These are phyloP conservation scores for Platanus orientalis DNA, from an alignment of 164 flowering plant genomes.

Conservation along the genomic window DNA sequence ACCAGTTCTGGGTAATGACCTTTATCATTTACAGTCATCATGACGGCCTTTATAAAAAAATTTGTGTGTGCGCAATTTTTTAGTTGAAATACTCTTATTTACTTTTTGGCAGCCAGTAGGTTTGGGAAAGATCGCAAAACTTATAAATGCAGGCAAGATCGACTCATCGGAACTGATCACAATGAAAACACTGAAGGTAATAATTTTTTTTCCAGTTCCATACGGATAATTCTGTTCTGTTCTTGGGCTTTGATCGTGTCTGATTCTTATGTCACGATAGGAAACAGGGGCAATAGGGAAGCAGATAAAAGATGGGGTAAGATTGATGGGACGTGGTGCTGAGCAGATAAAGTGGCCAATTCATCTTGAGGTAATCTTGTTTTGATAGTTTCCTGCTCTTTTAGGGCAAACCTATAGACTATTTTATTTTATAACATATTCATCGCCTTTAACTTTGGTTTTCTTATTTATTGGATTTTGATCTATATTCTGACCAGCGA, in stretches of 20 bases:
- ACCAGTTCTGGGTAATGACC: too few species aligned
- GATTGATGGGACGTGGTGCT: constrained; percentile 95
- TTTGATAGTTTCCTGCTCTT: not conserved
- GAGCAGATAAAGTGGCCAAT: constrained; percentile 93
- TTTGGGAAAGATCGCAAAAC: constrained; percentile 90
- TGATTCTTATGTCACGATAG: constrained; percentile 31
- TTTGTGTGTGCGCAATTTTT: not conserved
- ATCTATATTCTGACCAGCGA: too few species aligned
- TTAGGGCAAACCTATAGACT: too few species aligned
- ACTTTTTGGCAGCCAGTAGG: constrained; percentile 72
- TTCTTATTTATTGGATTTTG: too few species aligned
- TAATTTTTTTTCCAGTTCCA: not conserved
- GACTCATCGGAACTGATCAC: constrained; percentile 94
- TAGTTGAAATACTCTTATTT: not conserved
- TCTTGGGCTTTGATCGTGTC: constrained; percentile 2
- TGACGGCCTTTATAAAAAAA: too few species aligned
- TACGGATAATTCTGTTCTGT: not conserved
- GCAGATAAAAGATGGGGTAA: constrained; percentile 88
- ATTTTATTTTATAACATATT: too few species aligned
- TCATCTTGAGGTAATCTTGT: constrained; percentile 81
- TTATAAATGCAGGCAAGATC: constrained; percentile 89
- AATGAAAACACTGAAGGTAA: constrained; percentile 96
- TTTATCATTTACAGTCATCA: too few species aligned
- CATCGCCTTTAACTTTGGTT: too few species aligned
- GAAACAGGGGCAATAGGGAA: constrained; percentile 87